Conservation (phyloP, 2,329 filamentous ascomycete genomes). For the Pyrenochaeta sp. region DNA sequence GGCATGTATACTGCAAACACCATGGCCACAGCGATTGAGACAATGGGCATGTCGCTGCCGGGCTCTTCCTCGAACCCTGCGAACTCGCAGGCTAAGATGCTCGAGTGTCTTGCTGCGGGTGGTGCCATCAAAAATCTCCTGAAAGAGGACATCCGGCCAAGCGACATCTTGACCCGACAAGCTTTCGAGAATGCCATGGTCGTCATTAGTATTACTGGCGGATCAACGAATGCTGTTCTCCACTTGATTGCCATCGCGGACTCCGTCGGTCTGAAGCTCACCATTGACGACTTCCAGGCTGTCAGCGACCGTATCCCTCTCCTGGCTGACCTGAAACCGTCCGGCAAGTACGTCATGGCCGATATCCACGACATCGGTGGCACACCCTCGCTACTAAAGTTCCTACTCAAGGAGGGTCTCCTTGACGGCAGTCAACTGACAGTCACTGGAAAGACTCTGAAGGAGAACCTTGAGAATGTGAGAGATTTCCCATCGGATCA, state of each 20-base stretch:
- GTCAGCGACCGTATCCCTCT: constrained; percentile 61
- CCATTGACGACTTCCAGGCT: constrained; percentile 61
- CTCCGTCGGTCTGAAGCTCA: constrained; percentile 60
- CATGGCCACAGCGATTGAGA: constrained; percentile 61
- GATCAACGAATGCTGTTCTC: constrained; percentile 61
- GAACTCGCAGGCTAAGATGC: constrained; percentile 59
- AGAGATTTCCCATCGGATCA: constrained; percentile 73
- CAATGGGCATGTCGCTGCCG: constrained; percentile 61
- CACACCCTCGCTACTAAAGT: constrained; percentile 60
- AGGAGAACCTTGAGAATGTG: constrained; percentile 61
- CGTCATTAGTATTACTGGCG: constrained; percentile 59
- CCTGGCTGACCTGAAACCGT: constrained; percentile 61
- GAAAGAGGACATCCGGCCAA: constrained; percentile 60
- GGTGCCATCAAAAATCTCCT: constrained; percentile 61
- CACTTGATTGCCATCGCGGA: constrained; percentile 62
- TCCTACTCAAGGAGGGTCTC: constrained; percentile 59
- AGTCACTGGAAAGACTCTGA: constrained; percentile 60
- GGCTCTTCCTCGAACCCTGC: constrained; percentile 62
- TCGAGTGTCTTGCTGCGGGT: constrained; percentile 60
- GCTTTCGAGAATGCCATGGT: constrained; percentile 63
- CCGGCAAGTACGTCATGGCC: constrained; percentile 64
- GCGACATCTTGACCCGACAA: constrained; percentile 59
- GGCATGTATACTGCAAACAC: constrained; percentile 73
- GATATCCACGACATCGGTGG: constrained; percentile 67
- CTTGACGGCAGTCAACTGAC: constrained; percentile 59